Base-by-base conservation (phyloP, 2,329 filamentous ascomycete genomes). In the Kalmusia sp. region DNA sequence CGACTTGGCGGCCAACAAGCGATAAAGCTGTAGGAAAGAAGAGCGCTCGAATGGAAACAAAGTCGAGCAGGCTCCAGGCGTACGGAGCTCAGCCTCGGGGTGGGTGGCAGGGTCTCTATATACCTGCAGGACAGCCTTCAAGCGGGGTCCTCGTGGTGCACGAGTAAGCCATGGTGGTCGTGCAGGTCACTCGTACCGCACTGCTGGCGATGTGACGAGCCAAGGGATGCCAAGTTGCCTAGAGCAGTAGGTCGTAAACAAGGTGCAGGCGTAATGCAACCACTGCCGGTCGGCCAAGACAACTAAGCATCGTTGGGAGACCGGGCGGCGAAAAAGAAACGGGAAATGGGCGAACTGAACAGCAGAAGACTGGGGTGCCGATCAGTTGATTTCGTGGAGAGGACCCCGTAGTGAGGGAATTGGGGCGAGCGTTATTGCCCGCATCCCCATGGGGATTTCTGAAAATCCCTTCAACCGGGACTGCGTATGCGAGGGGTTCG, bases 211-310 rank as follows among this genome's bases (percentile, higher is more conserved):
- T 61, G 62, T 59, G 59, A 60, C 51, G 39, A 51, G 68, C 69
- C 70, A 70, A 72, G 68, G 51, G 31, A 41, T 57, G 68, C 68
- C 68, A 69, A 72, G 69, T 35, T 57, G 51, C 58, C 57, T 53
- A 58, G 59, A 62, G 54, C 44, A 60, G 56, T 54, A 60, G 55
- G 56, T 65, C 54, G 54, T 58, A 58, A 28, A 54, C 44, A 48
- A 39, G 51, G 37, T 58, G 62, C 60, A 62, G 39, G 30, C 15
- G 45, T 34, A 46, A 63, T 67, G 67, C 62, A 68, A 67, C 67
- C 59, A 50, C 52, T 47, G 55, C 43, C 25, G 47, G 58, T 22
- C 34, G 49, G 68, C 61, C 63, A 70, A 69, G 69, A 14, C 21
- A 48, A 50, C 63, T 57, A 67, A 70, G 67, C 63, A 65, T 64